Base-by-base conservation (phyloP, 2,329 filamentous ascomycete genomes). In the Macroventuria anomochaeta region DNA sequence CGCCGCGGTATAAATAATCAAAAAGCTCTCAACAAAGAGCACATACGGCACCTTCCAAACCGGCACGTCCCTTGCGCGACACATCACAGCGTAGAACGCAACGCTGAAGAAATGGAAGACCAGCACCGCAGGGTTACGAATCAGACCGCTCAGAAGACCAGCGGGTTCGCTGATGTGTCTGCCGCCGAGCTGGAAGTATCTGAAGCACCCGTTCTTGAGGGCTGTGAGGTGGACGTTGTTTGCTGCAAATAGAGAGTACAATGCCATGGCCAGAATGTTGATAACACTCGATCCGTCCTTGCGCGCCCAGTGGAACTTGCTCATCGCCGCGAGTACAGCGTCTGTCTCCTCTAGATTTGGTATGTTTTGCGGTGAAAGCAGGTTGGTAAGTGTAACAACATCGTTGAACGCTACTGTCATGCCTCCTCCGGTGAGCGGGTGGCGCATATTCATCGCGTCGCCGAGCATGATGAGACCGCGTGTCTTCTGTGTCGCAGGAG, bases 401-500 rank as follows among this genome's bases (percentile, higher is more conserved):
- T 99, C 95, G 77, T 93, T 96, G 75, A 99, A 89, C 1, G 91
- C 95, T 1, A 97, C 95, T 0, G 93, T 97, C 95, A 99, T 99
- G 65, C 95, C 95, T 62, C 95, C 95, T 46, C 95, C 95, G 0
- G 95, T 99, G 11, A 99, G 83, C 1, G 95, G 95, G 77, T 99
- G 95, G n/a, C 95, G 90, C 95, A 99, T 99, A 80, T 99, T 99
- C 83, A 96, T 88, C 12, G 95, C 93, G 73, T 99, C 95, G 54
- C 95, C 95, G 7, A 97, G 83, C 29, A 99, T 80, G 41, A 96
- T 82, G 55, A 96, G 78, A 3, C 91, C 91, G 1, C 86, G 84
- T 10, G 84, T 83, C 37, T 81, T 83, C 70, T 90, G 89, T 55
- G 89, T 89, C 0, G 86, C 83, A 0, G 95, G 86, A 5, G 95